Base-by-base conservation (phyloP, 257 asterid genomes). In the Solanum gandarillasii region DNA sequence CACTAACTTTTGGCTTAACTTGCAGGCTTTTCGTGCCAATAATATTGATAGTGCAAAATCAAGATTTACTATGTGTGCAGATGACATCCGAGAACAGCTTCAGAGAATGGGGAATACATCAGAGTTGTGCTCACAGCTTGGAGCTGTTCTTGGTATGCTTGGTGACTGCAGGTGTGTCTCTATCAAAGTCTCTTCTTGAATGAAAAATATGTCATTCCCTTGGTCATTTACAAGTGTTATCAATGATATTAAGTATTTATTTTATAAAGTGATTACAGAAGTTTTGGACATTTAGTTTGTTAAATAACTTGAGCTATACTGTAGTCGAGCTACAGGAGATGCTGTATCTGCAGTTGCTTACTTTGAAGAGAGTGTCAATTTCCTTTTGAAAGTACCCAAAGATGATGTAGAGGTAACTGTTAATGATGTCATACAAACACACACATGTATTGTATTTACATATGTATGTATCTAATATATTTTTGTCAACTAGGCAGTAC, bases 101-200 rank as follows among this genome's bases (percentile, higher is more conserved):
- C 95, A 91, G 79, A 94, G 89, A 90, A 86, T 52, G 70, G 99
- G 98, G 79, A 91, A 91, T 88, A 95, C 98, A 72, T 93, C 96
- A 5, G 99, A 95, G 87, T 88, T 97, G 90, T 97, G 98, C 91
- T 97, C 99, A 39, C 99, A 95, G 93, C 92, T 97, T 12, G 99
- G 99, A 84, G 99, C 99, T 62, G 98, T 97, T 88, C 90, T 95
- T 85, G 99, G 99, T 27, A 95, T 96, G 99, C 98, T 95, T 81
- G 99, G 99, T 25, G 99, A 97, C 89, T 97, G 99, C 94, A 95
- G 99, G 99, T 97, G 86, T 74, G 94, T 90, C 81, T 81, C 71
- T 43, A 72, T 10, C 76, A 86, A 81, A 58, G 34, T 82, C 31
- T 89, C 39, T 23, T 73, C 81, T 75, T 75, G 83, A 36, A 36